Conservation (phyloP, 805 yeast genomes). For the Danielia reshetovae region DNA sequence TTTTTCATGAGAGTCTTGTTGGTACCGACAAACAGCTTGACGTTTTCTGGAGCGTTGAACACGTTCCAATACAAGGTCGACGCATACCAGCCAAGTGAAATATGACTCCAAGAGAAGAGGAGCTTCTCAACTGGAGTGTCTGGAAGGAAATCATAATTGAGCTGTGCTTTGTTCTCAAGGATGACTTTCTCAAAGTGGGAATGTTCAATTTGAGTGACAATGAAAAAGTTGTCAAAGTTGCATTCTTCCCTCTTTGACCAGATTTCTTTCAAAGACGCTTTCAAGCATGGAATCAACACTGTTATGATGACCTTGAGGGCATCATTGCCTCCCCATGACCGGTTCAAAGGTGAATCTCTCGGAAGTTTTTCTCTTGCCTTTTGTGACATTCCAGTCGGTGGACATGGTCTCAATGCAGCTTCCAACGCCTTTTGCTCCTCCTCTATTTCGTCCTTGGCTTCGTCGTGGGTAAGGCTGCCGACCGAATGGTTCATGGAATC, state of each 20-base stretch:
- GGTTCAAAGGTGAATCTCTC: slow-evolving; percentile 43
- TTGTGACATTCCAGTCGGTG: slow-evolving; percentile 59
- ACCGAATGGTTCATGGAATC: slow-evolving; percentile 1
- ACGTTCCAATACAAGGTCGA: slow-evolving; percentile 61
- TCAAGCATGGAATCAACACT: slow-evolving; percentile 36
- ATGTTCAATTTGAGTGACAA: slow-evolving; percentile 40
- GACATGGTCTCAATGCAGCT: slow-evolving; percentile 43
- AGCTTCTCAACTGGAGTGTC: slow-evolving; percentile 41
- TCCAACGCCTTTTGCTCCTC: slow-evolving; percentile 27
- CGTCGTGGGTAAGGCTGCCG: not conserved
- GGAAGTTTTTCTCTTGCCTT: slow-evolving; percentile 54
- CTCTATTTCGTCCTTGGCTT: slow-evolving; percentile 11
- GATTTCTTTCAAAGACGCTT: slow-evolving; percentile 22
- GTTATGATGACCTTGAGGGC: slow-evolving; percentile 41
- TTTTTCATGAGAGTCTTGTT: slow-evolving; percentile 37
- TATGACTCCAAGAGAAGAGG: slow-evolving; percentile 57
- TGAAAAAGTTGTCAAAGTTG: slow-evolving; percentile 21
- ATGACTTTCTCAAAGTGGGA: slow-evolving; percentile 27
- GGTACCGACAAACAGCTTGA: slow-evolving; percentile 14
- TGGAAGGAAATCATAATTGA: slow-evolving; percentile 41
- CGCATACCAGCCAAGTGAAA: slow-evolving; percentile 73
- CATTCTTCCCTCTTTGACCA: slow-evolving; percentile 21
- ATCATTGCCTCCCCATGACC: slow-evolving; percentile 57
- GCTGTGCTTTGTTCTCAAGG: slow-evolving; percentile 22
- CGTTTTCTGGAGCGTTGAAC: slow-evolving; percentile 25